Base-by-base conservation (phyloP, 225 moss, liverwort and hornwort genomes). In the Bryum argenteum region DNA sequence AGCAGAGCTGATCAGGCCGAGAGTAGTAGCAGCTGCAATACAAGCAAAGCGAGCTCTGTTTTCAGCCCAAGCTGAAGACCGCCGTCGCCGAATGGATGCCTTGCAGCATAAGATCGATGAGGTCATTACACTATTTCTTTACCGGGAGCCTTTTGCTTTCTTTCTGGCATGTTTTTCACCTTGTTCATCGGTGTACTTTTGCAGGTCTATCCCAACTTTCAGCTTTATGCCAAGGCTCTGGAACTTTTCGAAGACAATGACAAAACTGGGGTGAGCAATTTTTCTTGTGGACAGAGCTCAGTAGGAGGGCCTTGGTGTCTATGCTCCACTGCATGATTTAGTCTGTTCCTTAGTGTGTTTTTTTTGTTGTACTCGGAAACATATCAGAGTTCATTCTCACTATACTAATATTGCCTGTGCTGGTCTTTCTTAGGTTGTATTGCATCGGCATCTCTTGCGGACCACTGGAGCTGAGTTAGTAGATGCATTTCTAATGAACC, bases 391-490 rank as follows among this genome's bases (percentile, higher is more conserved):
- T 38, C 69, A 24, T 54, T 67, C 9, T 65, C 59, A 41, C 19
- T 67, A 23, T 44, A 24, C 21, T 53, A 72, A 69, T 48, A 47
- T 40, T 71, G 21, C 26, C 26, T 72, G 8, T 26, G 54, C 55
- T 59, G 63, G 53, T 71, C 53, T 57, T 84, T 55, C 37, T 50
- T 77, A 98, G 97, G 87, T 90, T 61, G 71, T 91, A 70, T 78
- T 94, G 56, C 90, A 92, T 77, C 89, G 88, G 73, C 94, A 98
- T 82, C 89, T 98, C 61, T 75, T 98, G 69, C 94, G 98, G 18
- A 92, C 87, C 20, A 82, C 94, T 53, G 94, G 92, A 71, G 77
- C 88, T 58, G 94, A 98, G 77, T 75, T 98, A 60, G 88, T 85
- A 13, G 90, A 98, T 80, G 55, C 81, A 54, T 92, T 89, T 71